Conservation (phyloP, 2,329 filamentous ascomycete species). For the Dactylella cylindrospora region DNA sequence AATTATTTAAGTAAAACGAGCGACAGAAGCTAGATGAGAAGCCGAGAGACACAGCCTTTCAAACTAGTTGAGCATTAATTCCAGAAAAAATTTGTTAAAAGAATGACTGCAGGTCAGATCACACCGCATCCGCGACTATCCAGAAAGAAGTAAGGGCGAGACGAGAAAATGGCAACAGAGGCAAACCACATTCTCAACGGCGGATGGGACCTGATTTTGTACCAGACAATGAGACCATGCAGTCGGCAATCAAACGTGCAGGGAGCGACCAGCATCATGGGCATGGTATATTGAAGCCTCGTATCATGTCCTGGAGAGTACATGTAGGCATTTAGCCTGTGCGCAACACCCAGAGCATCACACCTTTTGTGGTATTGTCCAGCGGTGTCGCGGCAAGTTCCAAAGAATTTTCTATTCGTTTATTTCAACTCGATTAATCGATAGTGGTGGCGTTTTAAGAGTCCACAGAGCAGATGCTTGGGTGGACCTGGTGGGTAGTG, state of each 20-base stretch:
- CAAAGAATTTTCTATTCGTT: constrained; percentile 2
- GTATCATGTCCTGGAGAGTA: not conserved
- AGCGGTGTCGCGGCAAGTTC: constrained; percentile 22
- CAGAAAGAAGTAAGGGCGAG: too few species aligned
- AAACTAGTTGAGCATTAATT: not conserved
- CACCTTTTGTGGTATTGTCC: too few species aligned
- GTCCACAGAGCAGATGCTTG: too few species aligned
- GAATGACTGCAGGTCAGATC: constrained; percentile 41
- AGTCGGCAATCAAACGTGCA: constrained; percentile 6
- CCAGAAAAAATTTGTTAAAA: constrained; percentile 19
- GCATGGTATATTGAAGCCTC: constrained; percentile 25
- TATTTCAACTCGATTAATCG: not conserved
- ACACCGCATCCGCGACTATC: constrained; percentile 17
- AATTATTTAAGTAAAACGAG: constrained; percentile 4
- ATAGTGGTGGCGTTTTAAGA: constrained; percentile 27
- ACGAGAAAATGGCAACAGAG: constrained; percentile 2
- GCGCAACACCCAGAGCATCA: constrained; percentile 5
- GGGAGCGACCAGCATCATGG: not conserved
- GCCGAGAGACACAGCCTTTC: not conserved
- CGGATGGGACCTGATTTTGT: constrained; percentile 24
- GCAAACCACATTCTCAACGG: not conserved
- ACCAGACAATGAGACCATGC: constrained; percentile 1
- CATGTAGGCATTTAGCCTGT: constrained; percentile 26
- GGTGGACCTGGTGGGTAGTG: constrained; percentile 12
- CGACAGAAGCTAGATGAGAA: not conserved